Evolutionary conservation across 2,329 filamentous ascomycete genomes (phyloP).

Genomic region (Hortaea werneckii): DNA sequence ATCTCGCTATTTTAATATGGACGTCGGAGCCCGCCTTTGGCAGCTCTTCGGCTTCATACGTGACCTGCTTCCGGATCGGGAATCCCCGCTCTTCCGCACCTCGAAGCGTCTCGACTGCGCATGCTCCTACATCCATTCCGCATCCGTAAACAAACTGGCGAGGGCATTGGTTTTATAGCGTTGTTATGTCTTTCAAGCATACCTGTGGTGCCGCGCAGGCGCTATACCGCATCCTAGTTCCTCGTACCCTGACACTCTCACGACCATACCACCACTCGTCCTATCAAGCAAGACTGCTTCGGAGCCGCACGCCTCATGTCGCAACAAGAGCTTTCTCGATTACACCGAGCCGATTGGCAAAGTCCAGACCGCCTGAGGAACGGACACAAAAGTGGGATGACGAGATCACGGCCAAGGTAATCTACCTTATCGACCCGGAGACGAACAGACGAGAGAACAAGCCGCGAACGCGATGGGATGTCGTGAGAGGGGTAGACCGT

Average conservation of each 20-base stretch:
- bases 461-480: conserved; percentile 21
- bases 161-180: too few species aligned
- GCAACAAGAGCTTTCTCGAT: conserved; percentile 12
- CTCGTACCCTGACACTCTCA: conserved; percentile 17
- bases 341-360: conserved; percentile 14
- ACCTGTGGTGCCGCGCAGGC: conserved; percentile 20
- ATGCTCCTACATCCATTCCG: too few species aligned
- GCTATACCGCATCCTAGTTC: conserved; percentile 36
- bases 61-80: background rate
- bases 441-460: conserved; percentile 26
- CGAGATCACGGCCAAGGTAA: conserved; percentile 35
- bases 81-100: background rate
- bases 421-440: conserved; percentile 35
- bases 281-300: background rate
- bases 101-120: background rate
- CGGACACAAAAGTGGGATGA: conserved; percentile 36
- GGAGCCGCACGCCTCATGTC: background rate
- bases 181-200: conserved; percentile 8
- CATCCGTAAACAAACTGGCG: background rate
- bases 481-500: conserved; percentile 40
- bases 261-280: background rate
- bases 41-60: background rate
- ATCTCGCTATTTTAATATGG: too few species aligned
- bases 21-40: too few species aligned
- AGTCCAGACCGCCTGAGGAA: conserved; percentile 28